A percentile compares a stretch with the other conserved stretches of the same genome.
phyloP scores from a whole-genome alignment of 2,329 filamentous ascomycete genomes.

The Lecanicillium sp. region DNA sequence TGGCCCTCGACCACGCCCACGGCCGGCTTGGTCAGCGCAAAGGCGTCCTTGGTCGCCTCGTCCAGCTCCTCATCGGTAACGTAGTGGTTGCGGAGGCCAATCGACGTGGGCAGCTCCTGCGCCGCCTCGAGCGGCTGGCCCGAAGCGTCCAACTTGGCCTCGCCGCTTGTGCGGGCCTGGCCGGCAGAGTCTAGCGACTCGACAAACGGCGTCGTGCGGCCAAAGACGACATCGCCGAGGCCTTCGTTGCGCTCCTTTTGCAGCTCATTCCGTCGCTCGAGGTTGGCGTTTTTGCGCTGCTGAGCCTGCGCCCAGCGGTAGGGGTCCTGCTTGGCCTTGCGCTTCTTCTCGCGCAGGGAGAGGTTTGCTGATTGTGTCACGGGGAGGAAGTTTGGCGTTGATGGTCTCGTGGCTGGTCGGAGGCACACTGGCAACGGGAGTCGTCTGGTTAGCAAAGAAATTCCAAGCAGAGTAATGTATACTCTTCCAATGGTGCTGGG shows the following conservation, averaged over 20 bases:
- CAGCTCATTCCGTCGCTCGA: constrained; percentile 66
- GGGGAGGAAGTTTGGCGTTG: constrained; percentile 45
- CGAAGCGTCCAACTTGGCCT: constrained; percentile 26
- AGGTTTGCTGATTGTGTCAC: constrained; percentile 58
- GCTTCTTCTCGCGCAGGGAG: constrained; percentile 55
- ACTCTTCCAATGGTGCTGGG: constrained; percentile 8
- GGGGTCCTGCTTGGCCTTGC: constrained; percentile 65
- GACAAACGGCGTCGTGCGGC: constrained; percentile 73
- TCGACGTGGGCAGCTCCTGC: constrained; percentile 33
- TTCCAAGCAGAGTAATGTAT: not conserved
- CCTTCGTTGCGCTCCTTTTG: constrained; percentile 53
- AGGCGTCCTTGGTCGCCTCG: constrained; percentile 58
- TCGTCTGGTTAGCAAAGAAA: constrained; percentile 15
- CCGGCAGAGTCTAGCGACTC: constrained; percentile 67
- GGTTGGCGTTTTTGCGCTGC: constrained; percentile 76
- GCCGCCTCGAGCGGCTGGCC: constrained; percentile 23
- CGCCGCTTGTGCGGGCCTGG: constrained; percentile 30
- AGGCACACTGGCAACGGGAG: constrained; percentile 46
- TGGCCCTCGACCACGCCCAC: constrained; percentile 25
- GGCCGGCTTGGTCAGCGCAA: constrained; percentile 56
- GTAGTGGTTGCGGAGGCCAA: constrained; percentile 65
- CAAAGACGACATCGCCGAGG: constrained; percentile 72
- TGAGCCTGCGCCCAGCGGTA: constrained; percentile 75
- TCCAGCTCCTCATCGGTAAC: constrained; percentile 61
- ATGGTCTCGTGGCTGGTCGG: constrained; percentile 41